Evolutionary conservation across 495 filamentous ascomycete genomes (phyloP).

Genomic region (Penicillium cataractarum): DNA sequence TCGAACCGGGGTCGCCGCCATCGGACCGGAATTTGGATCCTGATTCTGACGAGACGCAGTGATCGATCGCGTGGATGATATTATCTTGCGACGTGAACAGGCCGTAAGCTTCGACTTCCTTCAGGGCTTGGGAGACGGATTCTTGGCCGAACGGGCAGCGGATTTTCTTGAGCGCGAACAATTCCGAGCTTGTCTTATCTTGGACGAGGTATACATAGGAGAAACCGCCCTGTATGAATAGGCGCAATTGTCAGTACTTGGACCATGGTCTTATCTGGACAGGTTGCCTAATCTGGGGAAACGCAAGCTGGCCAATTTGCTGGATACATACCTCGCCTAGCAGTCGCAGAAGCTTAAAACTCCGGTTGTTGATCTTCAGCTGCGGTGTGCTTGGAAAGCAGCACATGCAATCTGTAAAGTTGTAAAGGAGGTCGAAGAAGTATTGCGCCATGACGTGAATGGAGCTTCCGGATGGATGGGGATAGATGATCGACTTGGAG

Average conservation of each 20-base stretch:
- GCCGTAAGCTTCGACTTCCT: constrained; percentile 95
- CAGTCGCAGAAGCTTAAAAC: constrained; percentile 91
- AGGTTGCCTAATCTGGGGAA: neutral
- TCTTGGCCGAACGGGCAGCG: constrained; percentile 96
- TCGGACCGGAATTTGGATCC: constrained; percentile 62
- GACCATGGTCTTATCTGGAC: constrained; percentile 14
- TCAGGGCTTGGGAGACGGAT: constrained; percentile 89
- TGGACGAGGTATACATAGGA: constrained; percentile 98
- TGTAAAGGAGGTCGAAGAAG: constrained; percentile 85
- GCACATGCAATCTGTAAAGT: constrained; percentile 88
- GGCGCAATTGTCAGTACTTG: constrained; percentile 14
- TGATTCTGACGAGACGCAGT: constrained; percentile 66
- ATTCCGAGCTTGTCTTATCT: constrained; percentile 75
- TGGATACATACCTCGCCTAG: constrained; percentile 73
- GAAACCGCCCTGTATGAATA: constrained; percentile 74
- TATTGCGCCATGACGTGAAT: constrained; percentile 71
- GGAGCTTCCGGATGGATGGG: neutral
- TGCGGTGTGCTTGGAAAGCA: constrained; percentile 94
- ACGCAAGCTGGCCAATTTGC: neutral
- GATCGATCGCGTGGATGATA: constrained; percentile 91
- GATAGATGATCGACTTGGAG: neutral
- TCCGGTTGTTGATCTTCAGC: constrained; percentile 91
- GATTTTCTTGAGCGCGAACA: constrained; percentile 98
- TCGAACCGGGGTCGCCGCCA: constrained; percentile 63
- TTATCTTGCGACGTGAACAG: constrained; percentile 80